Conservation (phyloP, 2,329 filamentous ascomycete species). For the Cladosporium sphaerospermum region DNA sequence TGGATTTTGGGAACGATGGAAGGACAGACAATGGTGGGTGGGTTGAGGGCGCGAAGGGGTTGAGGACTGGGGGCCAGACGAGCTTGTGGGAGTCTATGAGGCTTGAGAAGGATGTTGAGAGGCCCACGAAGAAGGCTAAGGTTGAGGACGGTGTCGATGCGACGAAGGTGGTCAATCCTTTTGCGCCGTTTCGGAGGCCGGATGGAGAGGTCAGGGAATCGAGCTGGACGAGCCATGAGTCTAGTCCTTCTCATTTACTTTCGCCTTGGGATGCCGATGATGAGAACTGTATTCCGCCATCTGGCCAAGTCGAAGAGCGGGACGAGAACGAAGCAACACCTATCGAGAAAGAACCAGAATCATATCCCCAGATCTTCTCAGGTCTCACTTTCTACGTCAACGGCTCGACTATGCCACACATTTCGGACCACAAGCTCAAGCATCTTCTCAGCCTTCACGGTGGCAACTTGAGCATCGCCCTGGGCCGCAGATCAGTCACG, state of each 20-base stretch:
- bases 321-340: neutral
- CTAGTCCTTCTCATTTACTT: conserved; percentile 26
- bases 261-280: conserved; percentile 18
- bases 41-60: conserved; percentile 41
- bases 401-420: conserved; percentile 70
- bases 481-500: conserved; percentile 69
- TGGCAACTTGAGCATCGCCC: conserved; percentile 61
- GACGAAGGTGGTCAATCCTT: conserved; percentile 26
- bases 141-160: conserved; percentile 15
- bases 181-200: conserved; percentile 24
- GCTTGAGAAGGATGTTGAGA: conserved; percentile 17
- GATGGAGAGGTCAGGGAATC: conserved; percentile 26
- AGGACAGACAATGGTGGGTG: conserved; percentile 49
- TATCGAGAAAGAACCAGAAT: neutral
- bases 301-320: neutral
- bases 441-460: conserved; percentile 69
- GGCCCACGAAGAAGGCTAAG: conserved; percentile 18
- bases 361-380: conserved; percentile 41
- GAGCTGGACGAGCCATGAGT: conserved; percentile 29
- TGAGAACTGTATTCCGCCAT: neutral
- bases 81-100: conserved; percentile 32
- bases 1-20: conserved; percentile 47
- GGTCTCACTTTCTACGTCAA: conserved; percentile 77
- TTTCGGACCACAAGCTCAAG: conserved; percentile 84
- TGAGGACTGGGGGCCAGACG: conserved; percentile 43